Evolutionary conservation across 345 rosid species (phyloP).

Genomic region (Aethionema arabicum): DNA sequence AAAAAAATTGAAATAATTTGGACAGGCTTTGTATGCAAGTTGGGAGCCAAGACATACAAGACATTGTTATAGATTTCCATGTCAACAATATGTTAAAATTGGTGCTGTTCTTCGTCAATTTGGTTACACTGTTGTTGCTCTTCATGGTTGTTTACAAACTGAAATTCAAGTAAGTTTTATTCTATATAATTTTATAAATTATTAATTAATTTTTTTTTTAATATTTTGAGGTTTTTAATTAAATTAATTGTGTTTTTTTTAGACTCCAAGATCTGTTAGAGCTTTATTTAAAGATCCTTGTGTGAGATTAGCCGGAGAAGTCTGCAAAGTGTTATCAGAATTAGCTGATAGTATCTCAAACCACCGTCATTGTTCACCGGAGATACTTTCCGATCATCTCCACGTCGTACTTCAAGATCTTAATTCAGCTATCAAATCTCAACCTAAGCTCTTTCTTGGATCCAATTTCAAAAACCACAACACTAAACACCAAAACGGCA

Average conservation of each 20-base stretch:
- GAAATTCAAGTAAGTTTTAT: constrained; percentile 67
- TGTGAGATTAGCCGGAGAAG: constrained; percentile 63
- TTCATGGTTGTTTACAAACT: constrained; percentile 77
- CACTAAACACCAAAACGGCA: constrained; percentile 19
- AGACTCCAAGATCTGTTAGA: constrained; percentile 72
- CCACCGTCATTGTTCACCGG: constrained; percentile 75
- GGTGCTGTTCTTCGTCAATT: constrained; percentile 86
- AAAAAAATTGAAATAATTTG: background rate
- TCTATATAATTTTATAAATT: background rate
- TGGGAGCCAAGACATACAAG: constrained; percentile 84
- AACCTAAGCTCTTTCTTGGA: constrained; percentile 74
- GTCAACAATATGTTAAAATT: constrained; percentile 71
- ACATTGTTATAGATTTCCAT: constrained; percentile 60
- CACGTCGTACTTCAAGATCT: constrained; percentile 77
- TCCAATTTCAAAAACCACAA: constrained; percentile 40
- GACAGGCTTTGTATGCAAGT: constrained; percentile 71
- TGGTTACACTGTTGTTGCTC: constrained; percentile 71
- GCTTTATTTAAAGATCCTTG: constrained; percentile 73
- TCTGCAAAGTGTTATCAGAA: constrained; percentile 58
- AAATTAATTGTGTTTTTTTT: background rate
- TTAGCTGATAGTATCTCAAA: constrained; percentile 58
- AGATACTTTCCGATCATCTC: constrained; percentile 71
- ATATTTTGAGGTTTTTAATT: background rate
- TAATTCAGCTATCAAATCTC: constrained; percentile 68
- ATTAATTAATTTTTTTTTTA: background rate